phyloP scores from a whole-genome alignment of 257 asterid species.

The Przewalskia tangutica region DNA sequence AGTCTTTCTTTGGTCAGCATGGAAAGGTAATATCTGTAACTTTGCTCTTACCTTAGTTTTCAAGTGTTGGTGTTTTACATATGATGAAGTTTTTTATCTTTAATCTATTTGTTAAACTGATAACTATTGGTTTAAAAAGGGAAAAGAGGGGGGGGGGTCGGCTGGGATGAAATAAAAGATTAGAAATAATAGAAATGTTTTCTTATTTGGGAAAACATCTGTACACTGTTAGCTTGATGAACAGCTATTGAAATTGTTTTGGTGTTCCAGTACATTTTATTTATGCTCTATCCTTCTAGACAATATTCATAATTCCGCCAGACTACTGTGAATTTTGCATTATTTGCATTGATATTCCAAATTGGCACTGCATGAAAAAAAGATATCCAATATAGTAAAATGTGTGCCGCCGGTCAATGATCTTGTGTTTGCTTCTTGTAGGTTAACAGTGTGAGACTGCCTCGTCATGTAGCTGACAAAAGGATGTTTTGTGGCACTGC shows the following conservation, averaged over 20 bases:
- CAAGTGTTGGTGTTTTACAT: neutral
- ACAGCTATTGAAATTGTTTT: neutral
- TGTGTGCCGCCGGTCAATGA: neutral
- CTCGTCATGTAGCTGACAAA: conserved; percentile 87
- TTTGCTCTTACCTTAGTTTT: neutral
- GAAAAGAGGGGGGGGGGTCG: neutral
- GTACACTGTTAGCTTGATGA: neutral
- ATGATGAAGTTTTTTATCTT: neutral
- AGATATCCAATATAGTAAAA: neutral
- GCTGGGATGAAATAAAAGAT: neutral
- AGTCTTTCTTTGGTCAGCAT: conserved; percentile 53
- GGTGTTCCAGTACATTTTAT: neutral
- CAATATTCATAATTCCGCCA: neutral
- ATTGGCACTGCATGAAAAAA: neutral
- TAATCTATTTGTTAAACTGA: neutral
- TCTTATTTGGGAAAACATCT: neutral
- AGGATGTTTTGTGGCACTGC: conserved; percentile 85
- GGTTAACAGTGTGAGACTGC: conserved; percentile 98
- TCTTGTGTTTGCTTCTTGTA: conserved; percentile 12
- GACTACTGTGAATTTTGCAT: neutral
- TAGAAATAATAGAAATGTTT: neutral
- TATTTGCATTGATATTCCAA: neutral
- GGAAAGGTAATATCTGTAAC: conserved; percentile 41
- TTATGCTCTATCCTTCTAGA: neutral
- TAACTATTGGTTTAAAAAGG: neutral